Conservation (phyloP, 2,329 filamentous ascomycete species). For the Colletotrichum gloeosporioides region DNA sequence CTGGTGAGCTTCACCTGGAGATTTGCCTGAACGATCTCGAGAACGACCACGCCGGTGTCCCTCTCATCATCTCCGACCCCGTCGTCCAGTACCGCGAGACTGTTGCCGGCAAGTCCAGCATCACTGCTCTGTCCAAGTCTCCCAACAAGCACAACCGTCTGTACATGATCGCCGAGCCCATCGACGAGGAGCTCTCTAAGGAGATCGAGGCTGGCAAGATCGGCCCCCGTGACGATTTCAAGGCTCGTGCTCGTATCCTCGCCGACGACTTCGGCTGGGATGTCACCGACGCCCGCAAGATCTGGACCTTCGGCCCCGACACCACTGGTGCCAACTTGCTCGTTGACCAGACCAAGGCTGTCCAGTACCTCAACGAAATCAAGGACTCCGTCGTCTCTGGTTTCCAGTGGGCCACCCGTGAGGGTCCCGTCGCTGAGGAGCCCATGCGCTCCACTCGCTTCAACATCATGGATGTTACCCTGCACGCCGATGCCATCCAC, state of each 20-base stretch:
- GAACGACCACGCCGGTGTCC: conserved; percentile 98
- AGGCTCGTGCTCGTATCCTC: conserved; percentile 93
- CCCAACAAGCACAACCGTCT: conserved; percentile 99
- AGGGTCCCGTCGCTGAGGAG: conserved; percentile 98
- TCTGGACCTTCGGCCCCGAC: conserved; percentile 99
- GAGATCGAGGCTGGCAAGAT: conserved; percentile 95
- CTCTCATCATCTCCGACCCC: conserved; percentile 96
- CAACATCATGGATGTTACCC: conserved; percentile 99
- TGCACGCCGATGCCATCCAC: conserved; percentile 99
- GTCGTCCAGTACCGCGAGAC: conserved; percentile 99
- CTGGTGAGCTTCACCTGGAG: conserved; percentile 98
- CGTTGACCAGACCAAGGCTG: conserved; percentile 99
- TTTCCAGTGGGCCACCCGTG: conserved; percentile 99
- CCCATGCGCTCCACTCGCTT: conserved; percentile 96
- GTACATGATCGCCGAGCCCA: conserved; percentile 90
- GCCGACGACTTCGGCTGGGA: conserved; percentile 99
- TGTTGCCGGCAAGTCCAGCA: conserved; percentile 82
- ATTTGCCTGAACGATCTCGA: conserved; percentile 99
- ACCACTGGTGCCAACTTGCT: conserved; percentile 97
- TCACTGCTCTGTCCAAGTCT: conserved; percentile 97
- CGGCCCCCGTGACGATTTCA: conserved; percentile 96
- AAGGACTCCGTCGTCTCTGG: conserved; percentile 99
- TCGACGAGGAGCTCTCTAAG: conserved; percentile 88
- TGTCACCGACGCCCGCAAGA: conserved; percentile 99
- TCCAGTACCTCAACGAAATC: conserved; percentile 99